Evolutionary conservation across 108 stramenopile genomes (phyloP), one percentile per base, ranked within the genome.

Genomic region (Pinguiococcus pyrenoidosus): DNA sequence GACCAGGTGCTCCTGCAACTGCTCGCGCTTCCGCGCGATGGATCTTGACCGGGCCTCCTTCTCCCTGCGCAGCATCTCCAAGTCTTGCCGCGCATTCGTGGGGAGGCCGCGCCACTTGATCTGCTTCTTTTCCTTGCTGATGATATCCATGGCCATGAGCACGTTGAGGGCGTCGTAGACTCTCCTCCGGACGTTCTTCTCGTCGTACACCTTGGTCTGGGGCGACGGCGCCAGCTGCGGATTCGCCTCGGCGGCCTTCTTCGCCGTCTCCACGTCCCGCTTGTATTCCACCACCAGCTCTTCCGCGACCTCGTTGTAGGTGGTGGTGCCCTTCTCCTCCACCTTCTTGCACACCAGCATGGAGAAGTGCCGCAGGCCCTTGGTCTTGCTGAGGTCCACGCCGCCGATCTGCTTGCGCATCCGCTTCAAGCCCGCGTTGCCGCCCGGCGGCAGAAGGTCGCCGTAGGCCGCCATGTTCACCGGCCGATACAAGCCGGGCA

Each of bases 131-230:
- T 87, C 81, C 68, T 87, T 89, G 44, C 63, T 59, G 55, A 92
- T 89, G 30, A 92, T 89, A 32, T 88, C 87, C 83, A 89, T 84
- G 5, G 91, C 91, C 82, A 87, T 82, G 29, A 92, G 71, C 9
- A 92, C 91, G 55, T 92, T 89, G 28, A 92, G 71, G 34, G 86
- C 87, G 62, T 92, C 91, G 45, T 89, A 92, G n/a, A 89, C 86
- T 24, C 91, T 76, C 13, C 91, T 72, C 39, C 91, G 80, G 20
- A 61, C 60, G 29, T 62, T 62, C 51, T 62, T 62, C 50, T 62
- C 61, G 26, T 62, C 61, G 58, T 59, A 62, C 9, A 5, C 5
- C 30, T 16, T 30, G 32, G 8, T 9, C 14, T 36, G 2, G 35
- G 10, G 10, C 13, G 14, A 14, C 35, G 2, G 35, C 1, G 13